These are phyloP conservation scores for Paramyrothecium roridum DNA, from an alignment of 2,329 filamentous ascomycete species.

Conservation along the genomic window DNA sequence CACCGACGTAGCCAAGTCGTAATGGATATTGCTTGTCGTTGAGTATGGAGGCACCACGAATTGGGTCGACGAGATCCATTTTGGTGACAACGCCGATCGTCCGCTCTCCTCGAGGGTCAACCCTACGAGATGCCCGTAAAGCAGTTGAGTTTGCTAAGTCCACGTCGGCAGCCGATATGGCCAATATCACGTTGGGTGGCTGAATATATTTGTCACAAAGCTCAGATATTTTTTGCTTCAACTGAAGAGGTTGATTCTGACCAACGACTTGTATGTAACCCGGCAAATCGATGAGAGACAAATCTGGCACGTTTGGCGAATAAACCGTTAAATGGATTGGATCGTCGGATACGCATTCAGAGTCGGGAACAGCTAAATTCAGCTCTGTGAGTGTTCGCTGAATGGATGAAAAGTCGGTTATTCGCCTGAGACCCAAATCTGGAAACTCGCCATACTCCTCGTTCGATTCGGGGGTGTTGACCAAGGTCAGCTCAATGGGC, in stretches of 20 bases:
- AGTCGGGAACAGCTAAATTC: constrained; percentile 86
- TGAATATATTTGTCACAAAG: constrained; percentile 99
- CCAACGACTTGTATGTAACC: constrained; percentile 97
- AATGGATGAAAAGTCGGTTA: constrained; percentile 88
- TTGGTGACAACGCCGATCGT: constrained; percentile 99
- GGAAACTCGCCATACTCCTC: constrained; percentile 96
- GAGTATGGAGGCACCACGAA: constrained; percentile 73
- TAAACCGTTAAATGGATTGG: constrained; percentile 95
- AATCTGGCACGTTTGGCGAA: constrained; percentile 90
- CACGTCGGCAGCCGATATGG: constrained; percentile 95
- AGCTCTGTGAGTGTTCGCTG: constrained; percentile 93
- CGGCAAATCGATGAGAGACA: constrained; percentile 93
- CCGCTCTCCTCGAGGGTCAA: constrained; percentile 90
- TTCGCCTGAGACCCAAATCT: constrained; percentile 81
- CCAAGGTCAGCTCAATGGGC: constrained; percentile 91
- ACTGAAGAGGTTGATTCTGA: constrained; percentile 81
- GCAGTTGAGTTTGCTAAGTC: constrained; percentile 96
- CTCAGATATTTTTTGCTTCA: constrained; percentile 94
- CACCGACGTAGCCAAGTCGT: constrained; percentile 92
- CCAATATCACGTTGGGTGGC: constrained; percentile 90
- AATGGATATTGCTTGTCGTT: constrained; percentile 91
- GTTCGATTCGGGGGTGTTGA: constrained; percentile 86
- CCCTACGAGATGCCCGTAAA: constrained; percentile 80
- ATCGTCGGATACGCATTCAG: constrained; percentile 92
- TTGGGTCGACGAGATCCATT: constrained; percentile 92